Evolutionary conservation across 2,329 filamentous ascomycete species (phyloP), one percentile per base, ranked within the genome.

Genomic region (Diaporthe helianthi): DNA sequence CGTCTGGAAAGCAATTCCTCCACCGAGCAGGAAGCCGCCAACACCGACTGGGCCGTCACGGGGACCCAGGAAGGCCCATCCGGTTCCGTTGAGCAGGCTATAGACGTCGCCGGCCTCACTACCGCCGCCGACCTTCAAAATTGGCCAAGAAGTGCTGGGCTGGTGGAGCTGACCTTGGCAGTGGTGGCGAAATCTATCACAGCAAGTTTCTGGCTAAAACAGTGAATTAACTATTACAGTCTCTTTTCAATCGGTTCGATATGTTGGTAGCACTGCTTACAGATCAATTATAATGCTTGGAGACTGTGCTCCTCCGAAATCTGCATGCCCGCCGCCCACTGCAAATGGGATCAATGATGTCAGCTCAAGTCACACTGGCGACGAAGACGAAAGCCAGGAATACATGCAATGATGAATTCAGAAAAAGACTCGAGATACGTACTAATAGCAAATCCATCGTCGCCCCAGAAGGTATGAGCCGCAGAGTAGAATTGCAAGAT

Each of bases 401-500:
- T n/a, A n/a, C n/a, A n/a, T n/a, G n/a, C n/a, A n/a, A n/a, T n/a
- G 15, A 38, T 15, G 13, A n/a, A 24, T 24, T 24, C 5, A 8
- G 36, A 38, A 19, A 44, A 41, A 15, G 36, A 7, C 13, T 29
- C 22, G 29, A 51, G 53, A 51, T n/a, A 60, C 65, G 36, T 29
- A 67, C 65, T 69, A 24, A 69, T 67, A 4, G 68, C 53, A 33
- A 69, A 69, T 22, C 68, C 68, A n/a, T 68, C 52, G 19, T 67
- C 53, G 3, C 64, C 61, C 68, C 63, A 69, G 41, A 69, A 61
- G n/a, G 68, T 38, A 38, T 69, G 53, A 26, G 53, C 53, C 7
- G 29, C 54, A 17, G 68, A 69, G 17, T 69, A 69, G 47, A 69
- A 69, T n/a, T 69, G 68, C 68, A 69, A 54, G 26, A 69, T 54